Evolutionary conservation across 495 filamentous ascomycete species (phyloP).

Genomic region (Aspergillus taichungensis): DNA sequence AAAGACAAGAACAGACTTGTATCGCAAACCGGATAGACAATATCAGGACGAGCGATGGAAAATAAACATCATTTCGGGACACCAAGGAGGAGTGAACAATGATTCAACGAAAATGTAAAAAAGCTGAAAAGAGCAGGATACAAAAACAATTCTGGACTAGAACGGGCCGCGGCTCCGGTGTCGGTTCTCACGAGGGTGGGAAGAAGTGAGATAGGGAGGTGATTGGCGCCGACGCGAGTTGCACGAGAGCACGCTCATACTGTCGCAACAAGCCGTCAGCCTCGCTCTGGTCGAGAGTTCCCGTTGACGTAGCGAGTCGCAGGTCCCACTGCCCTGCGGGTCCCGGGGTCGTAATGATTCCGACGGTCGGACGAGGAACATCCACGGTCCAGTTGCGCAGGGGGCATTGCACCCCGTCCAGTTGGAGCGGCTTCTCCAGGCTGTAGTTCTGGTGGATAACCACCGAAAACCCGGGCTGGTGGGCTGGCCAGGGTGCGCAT

Average conservation of each 20-base stretch:
- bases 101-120: not conserved
- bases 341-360: not conserved
- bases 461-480: not conserved
- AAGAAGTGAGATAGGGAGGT: slow-evolving; percentile 1
- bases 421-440: not conserved
- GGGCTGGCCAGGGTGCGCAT: slow-evolving; percentile 1
- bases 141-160: not conserved
- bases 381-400: not conserved
- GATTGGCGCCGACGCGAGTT: not conserved
- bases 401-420: not conserved
- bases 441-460: slow-evolving; percentile 3
- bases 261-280: not conserved
- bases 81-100: not conserved
- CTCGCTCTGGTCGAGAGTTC: not conserved
- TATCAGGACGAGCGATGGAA: too few relatives aligned
- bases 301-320: slow-evolving; percentile 1
- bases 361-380: not conserved
- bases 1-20: too few relatives aligned
- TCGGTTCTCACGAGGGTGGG: not conserved
- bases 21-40: too few relatives aligned
- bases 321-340: not conserved
- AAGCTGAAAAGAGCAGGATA: not conserved
- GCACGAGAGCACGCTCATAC: not conserved
- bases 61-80: too few relatives aligned
- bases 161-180: too few relatives aligned